Base-by-base conservation (phyloP, 139 green algal species). In the Diplosphaera chodatii region DNA sequence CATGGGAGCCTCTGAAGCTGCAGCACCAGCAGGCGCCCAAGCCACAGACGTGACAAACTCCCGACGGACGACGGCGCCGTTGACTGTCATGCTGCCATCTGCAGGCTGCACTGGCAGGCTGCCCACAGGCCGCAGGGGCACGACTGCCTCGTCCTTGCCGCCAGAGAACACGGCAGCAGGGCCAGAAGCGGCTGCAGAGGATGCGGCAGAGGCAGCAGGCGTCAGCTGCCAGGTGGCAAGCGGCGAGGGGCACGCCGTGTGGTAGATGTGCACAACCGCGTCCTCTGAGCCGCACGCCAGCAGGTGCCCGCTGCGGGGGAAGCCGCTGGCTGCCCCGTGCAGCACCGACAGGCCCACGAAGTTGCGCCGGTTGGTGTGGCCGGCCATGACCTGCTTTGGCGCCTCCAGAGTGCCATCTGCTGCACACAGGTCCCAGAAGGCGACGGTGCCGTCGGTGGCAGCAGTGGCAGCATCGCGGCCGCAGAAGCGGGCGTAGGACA, bases 341-440 rank as follows among this genome's bases (percentile, higher is more conserved):
- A 66, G 40, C 29, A 96, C 87, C 1, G 86, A 66, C 33, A 98
- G 75, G 5, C 93, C 93, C 22, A 96, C 91, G 74, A 98, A 98
- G 78, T 98, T 96, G 55, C 91, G 90, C 40, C 84, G 73, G 74
- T 98, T 98, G 28, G 55, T 64, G 74, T 98, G 93, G 27, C 93
- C 93, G 0, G 33, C 21, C 68, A 86, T 59, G 27, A 67, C 13
- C 34, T 76, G 55, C 29, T 31, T 74, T 64, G 32, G 67, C 30
- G 6, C 15, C 16, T 5, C 31, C 64, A 68, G 21, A n/a, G 31
- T 68, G 64, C 30, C 30, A 13, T 10, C 37, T 48, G 37, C 37
- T 6, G 37, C 37, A 20, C 8, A 6, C 29, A 92, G 64, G 32
- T 88, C 69, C 90, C 90, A 95, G 27, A 84, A 68, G 25, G 80